Percentiles rank a stretch among this genome's conserved stretches.
phyloP scores from a whole-genome alignment of 208 protist genomes.

The Crithidia thermophila region DNA sequence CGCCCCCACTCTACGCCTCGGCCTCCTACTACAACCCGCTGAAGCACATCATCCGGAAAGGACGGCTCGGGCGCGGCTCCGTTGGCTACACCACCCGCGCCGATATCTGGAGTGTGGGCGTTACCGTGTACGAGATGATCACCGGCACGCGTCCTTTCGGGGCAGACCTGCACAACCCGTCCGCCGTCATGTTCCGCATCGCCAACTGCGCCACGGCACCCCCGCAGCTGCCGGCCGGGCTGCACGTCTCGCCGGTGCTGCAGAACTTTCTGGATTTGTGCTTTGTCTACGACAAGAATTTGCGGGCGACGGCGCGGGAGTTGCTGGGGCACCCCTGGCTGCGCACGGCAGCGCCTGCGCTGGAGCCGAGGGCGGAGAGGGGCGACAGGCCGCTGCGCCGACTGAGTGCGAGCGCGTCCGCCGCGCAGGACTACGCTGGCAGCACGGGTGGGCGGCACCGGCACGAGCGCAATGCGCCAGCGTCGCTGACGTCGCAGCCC shows the following conservation, averaged over 20 bases:
- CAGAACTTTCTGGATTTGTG: slow-evolving; percentile 76
- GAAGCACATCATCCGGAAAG: slow-evolving; percentile 31
- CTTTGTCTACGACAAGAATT: slow-evolving; percentile 67
- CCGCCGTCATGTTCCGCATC: slow-evolving; percentile 76
- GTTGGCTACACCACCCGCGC: slow-evolving; percentile 74
- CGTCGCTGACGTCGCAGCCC: slow-evolving; percentile 1
- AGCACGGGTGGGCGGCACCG: too few species aligned
- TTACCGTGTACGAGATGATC: slow-evolving; percentile 88
- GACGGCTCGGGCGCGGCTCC: slow-evolving; percentile 9
- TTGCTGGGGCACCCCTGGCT: slow-evolving; percentile 78
- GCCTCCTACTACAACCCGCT: slow-evolving; percentile 44
- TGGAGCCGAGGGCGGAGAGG: neutral
- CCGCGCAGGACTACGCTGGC: too few species aligned
- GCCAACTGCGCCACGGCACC: slow-evolving; percentile 45
- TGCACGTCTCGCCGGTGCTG: slow-evolving; percentile 46
- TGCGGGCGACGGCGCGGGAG: slow-evolving; percentile 65
- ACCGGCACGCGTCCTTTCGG: slow-evolving; percentile 77
- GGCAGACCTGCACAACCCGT: slow-evolving; percentile 50
- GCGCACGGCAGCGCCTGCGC: neutral
- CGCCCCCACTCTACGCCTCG: slow-evolving; percentile 22
- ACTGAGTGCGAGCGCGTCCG: neutral
- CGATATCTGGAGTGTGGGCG: slow-evolving; percentile 88
- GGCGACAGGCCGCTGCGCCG: neutral
- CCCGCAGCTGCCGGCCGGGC: slow-evolving; percentile 49
- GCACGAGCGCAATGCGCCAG: neutral